Conservation (phyloP, 2,329 filamentous ascomycete genomes). For the Cladorrhinum sp. region DNA sequence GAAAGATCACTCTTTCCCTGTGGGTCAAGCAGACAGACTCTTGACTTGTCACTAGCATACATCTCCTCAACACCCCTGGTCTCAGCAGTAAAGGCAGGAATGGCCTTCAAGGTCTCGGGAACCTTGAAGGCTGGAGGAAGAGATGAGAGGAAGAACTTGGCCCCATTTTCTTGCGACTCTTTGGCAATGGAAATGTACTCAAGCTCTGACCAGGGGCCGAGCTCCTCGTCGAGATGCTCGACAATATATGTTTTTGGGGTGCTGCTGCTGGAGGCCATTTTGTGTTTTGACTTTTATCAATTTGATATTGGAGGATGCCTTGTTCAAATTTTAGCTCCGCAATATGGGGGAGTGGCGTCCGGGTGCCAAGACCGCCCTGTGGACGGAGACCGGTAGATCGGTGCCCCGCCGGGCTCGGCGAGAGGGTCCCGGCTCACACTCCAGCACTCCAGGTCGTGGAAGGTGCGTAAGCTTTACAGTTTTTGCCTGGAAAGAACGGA, state of each 20-base stretch:
- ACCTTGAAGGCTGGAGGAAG: constrained; percentile 68
- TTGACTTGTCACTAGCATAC: constrained; percentile 67
- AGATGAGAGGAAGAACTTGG: constrained; percentile 78
- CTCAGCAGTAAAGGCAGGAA: constrained; percentile 67
- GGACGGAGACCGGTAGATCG: constrained; percentile 9
- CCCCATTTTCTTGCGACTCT: constrained; percentile 67
- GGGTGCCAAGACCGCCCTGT: constrained; percentile 18
- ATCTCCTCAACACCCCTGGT: constrained; percentile 77
- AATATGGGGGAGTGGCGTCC: constrained; percentile 1
- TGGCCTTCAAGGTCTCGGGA: constrained; percentile 52
- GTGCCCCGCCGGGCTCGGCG: background rate
- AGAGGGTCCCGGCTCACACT: constrained; percentile 6
- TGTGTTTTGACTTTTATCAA: background rate
- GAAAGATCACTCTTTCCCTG: constrained; percentile 75
- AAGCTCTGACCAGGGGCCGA: constrained; percentile 89
- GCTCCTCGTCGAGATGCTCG: constrained; percentile 92
- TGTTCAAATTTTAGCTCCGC: constrained; percentile 16
- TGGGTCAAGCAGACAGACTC: constrained; percentile 87
- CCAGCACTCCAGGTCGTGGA: background rate
- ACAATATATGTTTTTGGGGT: constrained; percentile 78
- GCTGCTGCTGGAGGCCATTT: constrained; percentile 36
- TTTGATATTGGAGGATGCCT: background rate
- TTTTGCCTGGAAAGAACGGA: background rate
- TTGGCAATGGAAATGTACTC: constrained; percentile 86
- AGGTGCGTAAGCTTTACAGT: background rate